Evolutionary conservation across 805 yeast species (phyloP).

Genomic region (Yamadazyma olivae): DNA sequence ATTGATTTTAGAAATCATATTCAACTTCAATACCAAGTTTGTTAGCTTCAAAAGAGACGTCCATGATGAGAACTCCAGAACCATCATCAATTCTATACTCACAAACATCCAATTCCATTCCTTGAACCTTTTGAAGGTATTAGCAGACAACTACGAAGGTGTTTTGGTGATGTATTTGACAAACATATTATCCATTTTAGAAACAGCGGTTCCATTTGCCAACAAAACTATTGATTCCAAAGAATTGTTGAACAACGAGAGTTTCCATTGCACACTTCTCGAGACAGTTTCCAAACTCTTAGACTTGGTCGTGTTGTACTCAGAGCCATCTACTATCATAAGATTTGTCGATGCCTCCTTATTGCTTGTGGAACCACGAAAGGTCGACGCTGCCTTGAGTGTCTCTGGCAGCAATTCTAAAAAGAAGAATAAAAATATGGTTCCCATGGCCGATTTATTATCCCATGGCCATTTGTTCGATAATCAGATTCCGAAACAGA

Average conservation of each 20-base stretch:
- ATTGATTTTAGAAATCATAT: conserved; percentile 49
- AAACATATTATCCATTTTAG: conserved; percentile 52
- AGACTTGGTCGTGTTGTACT: conserved; percentile 33
- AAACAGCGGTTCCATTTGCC: conserved; percentile 55
- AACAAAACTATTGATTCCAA: conserved; percentile 27
- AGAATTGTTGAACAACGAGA: conserved; percentile 35
- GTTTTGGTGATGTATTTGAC: conserved; percentile 45
- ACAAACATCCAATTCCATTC: conserved; percentile 45
- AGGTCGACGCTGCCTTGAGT: conserved; percentile 9
- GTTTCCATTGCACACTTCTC: conserved; percentile 36
- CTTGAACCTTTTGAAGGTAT: conserved; percentile 34
- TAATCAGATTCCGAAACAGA: conserved; percentile 34
- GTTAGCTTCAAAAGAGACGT: conserved; percentile 58
- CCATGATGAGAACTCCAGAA: conserved; percentile 49
- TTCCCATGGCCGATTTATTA: conserved; percentile 63
- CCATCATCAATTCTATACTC: conserved; percentile 42
- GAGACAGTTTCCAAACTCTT: conserved; percentile 25
- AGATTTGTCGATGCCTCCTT: conserved; percentile 60
- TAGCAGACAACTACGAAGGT: conserved; percentile 36
- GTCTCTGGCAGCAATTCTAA: conserved; percentile 16
- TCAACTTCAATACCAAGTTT: conserved; percentile 53
- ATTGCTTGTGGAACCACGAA: conserved; percentile 35
- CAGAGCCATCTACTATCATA: conserved; percentile 51
- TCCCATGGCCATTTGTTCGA: conserved; percentile 61
- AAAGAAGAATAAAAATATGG: conserved; percentile 38